phyloP scores from a whole-genome alignment of 768 basidiomycete species.

The Boletus eberwhitei region DNA sequence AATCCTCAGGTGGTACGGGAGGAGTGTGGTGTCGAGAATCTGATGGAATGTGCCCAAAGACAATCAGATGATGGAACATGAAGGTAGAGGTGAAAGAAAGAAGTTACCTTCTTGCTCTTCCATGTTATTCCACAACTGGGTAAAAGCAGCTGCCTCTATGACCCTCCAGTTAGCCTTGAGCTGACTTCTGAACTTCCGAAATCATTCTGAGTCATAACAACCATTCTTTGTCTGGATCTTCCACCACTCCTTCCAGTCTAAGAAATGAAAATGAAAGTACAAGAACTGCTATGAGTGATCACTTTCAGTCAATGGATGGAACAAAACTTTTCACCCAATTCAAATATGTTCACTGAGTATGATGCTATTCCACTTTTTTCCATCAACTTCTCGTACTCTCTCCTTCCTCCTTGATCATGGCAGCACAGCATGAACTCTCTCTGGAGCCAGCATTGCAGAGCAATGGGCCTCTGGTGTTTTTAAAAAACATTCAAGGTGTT shows the following conservation, averaged over 20 bases:
- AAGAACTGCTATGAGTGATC: background rate
- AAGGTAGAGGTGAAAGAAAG: too few relatives aligned
- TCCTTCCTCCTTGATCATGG: background rate
- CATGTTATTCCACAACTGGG: background rate
- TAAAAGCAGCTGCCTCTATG: background rate
- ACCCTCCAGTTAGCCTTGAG: background rate
- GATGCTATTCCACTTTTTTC: background rate
- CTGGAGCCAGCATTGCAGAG: slow-evolving; percentile 1
- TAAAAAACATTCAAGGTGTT: background rate
- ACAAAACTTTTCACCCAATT: background rate
- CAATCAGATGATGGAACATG: too few relatives aligned
- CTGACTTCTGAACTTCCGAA: background rate
- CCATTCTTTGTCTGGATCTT: background rate
- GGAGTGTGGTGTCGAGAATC: background rate
- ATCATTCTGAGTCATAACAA: background rate
- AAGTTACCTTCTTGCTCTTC: background rate
- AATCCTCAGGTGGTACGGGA: too few relatives aligned
- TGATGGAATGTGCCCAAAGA: background rate
- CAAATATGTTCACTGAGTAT: background rate
- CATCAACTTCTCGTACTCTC: background rate
- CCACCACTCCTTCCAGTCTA: slow-evolving; percentile 4
- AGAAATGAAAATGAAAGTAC: background rate
- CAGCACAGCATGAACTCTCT: slow-evolving; percentile 8
- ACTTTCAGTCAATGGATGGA: background rate
- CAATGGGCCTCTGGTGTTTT: background rate